Evolutionary conservation across 23 red algal species (phyloP).

Genomic region (Cyanidioschyzon merolae): DNA sequence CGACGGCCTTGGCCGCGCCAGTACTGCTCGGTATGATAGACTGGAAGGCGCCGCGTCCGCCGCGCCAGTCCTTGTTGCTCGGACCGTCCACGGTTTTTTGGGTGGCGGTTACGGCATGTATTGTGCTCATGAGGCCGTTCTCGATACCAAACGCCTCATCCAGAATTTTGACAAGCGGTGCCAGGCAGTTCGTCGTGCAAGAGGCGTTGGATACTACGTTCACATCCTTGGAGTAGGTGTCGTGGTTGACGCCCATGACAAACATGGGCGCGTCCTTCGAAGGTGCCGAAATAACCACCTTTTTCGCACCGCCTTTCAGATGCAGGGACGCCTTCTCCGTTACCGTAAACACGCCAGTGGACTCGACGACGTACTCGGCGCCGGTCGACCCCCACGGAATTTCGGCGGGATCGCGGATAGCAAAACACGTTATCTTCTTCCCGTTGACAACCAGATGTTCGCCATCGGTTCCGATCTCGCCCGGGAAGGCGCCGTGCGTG

Average conservation of each 20-base stretch:
- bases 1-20: constrained; percentile 96
- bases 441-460: constrained; percentile 88
- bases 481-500: constrained; percentile 69
- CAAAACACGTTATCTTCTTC: constrained; percentile 57
- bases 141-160: constrained; percentile 92
- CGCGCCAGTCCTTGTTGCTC: constrained; percentile 90
- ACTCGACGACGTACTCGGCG: constrained; percentile 96
- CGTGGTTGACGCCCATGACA: constrained; percentile 91
- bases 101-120: constrained; percentile 96
- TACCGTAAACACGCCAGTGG: constrained; percentile 96
- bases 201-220: constrained; percentile 95
- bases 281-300: constrained; percentile 98
- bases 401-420: constrained; percentile 74
- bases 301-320: constrained; percentile 89
- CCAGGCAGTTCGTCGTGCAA: constrained; percentile 98
- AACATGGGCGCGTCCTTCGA: constrained; percentile 99
- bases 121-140: constrained; percentile 95
- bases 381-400: constrained; percentile 77
- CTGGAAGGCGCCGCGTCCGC: constrained; percentile 73
- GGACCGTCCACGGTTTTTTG: constrained; percentile 99
- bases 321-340: constrained; percentile 90
- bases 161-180: constrained; percentile 90
- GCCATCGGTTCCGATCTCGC: constrained; percentile 43
- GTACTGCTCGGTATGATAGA: constrained; percentile 95
- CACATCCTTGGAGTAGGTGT: constrained; percentile 88